Evolutionary conservation across 176 grass and related monocot genomes (phyloP), one percentile per base, ranked within the genome.

Genomic region (Cymbopogon citratus): DNA sequence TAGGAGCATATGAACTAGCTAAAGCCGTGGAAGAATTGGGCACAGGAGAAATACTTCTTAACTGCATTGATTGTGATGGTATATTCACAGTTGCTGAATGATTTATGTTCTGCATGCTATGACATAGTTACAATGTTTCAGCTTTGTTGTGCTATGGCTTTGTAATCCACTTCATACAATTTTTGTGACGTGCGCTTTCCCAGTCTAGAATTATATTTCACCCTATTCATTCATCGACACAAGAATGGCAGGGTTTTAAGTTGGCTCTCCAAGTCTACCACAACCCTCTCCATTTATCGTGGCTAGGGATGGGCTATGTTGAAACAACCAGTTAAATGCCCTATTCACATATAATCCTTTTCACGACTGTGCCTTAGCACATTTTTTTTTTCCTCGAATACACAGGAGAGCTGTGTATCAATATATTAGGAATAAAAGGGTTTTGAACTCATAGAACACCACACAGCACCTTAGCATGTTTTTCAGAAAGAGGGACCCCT

Each of bases 41-140:
- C 13, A 92, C 96, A 13, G 96, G 92, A 69, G 92, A 95, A 91
- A 99, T 95, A 87, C 89, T 99, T 65, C 87, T 99, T 19, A 95
- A 99, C 57, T 95, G 96, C 87, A 93, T 99, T 62, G 96, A 95
- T 86, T 99, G 96, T 93, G 92, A 99, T 77, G 96, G 92, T 99
- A 95, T 78, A 67, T 76, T 86, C 51, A 48, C 28, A 63, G 66
- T 15, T 76, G 52, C 66, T 35, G 62, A 84, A 60, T 18, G 7
- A 11, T 74, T 86, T 74, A 78, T 26, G 64, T 59, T 79, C 71
- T 82, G 19, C 56, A 29, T 39, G 62, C 54, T 59, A 34, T 36
- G 25, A 15, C 44, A 36, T 85, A 40, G 16, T 35, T 72, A 39
- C 6, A 40, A 12, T 39, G 54, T 80, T 18, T 57, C 36, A 63